Evolutionary conservation across 225 moss, liverwort and hornwort genomes (phyloP).

Genomic region (Polytrichum commune): DNA sequence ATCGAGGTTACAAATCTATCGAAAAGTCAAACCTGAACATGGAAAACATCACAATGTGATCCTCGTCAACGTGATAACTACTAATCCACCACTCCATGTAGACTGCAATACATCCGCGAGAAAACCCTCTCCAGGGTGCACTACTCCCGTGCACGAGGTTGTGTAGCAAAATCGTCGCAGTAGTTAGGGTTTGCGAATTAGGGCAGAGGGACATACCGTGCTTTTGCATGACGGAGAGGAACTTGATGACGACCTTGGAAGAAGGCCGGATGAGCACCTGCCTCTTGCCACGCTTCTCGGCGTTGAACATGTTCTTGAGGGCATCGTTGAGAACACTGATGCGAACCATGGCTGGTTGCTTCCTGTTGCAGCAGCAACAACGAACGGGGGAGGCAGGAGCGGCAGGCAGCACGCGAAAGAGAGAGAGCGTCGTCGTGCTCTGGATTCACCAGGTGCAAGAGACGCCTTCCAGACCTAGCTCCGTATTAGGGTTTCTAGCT

Average conservation of each 20-base stretch:
- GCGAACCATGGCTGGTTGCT: conserved; percentile 24
- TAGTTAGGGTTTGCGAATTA: neutral
- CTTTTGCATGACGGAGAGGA: conserved; percentile 36
- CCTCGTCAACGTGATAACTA: no score
- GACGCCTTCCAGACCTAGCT: neutral
- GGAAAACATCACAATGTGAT: no score
- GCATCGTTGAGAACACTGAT: conserved; percentile 48
- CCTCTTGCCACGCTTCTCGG: conserved; percentile 46
- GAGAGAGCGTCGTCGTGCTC: neutral
- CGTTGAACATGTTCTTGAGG: conserved; percentile 47
- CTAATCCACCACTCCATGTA: no score
- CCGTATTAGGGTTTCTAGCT: neutral
- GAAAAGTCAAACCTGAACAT: no score
- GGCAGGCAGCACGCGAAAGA: neutral
- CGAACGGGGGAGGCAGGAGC: neutral
- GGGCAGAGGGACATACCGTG: conserved; percentile 14
- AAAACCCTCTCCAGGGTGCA: no score
- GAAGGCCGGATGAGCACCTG: conserved; percentile 42
- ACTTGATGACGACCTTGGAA: conserved; percentile 44
- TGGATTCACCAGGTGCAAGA: neutral
- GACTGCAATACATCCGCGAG: no score
- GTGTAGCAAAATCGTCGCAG: no score
- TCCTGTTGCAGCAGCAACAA: neutral
- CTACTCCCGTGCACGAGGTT: no score
- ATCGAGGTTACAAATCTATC: no score